phyloP scores from a whole-genome alignment of 108 stramenopile genomes.

The Tribonema minus region DNA sequence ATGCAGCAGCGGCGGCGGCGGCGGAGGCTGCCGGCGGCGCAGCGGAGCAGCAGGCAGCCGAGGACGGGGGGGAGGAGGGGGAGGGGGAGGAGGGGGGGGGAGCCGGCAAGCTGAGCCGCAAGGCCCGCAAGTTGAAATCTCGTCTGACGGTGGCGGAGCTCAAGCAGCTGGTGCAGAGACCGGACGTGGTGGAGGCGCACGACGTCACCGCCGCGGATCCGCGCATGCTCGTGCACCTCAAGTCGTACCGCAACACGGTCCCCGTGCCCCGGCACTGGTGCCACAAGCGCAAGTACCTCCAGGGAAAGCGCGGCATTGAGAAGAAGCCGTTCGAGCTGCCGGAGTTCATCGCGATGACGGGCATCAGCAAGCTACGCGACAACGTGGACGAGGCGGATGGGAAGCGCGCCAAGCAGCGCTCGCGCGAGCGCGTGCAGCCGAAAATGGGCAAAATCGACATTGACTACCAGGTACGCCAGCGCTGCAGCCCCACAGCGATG shows the following conservation, averaged over 20 bases:
- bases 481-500: neutral
- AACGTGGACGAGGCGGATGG: constrained; percentile 75
- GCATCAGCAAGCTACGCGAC: constrained; percentile 84
- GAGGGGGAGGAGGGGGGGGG: constrained; percentile 29
- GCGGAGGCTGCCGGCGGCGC: constrained; percentile 8
- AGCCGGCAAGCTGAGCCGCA: constrained; percentile 64
- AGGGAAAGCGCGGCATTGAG: constrained; percentile 82
- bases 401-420: constrained; percentile 73
- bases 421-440: constrained; percentile 78
- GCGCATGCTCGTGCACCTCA: constrained; percentile 80
- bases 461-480: constrained; percentile 69
- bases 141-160: constrained; percentile 90
- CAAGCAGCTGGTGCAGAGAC: constrained; percentile 68
- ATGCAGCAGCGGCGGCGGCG: constrained; percentile 55
- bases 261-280: constrained; percentile 96
- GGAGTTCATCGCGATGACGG: constrained; percentile 93
- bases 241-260: constrained; percentile 78
- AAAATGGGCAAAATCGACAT: constrained; percentile 89
- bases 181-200: constrained; percentile 88
- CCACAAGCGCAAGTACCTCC: constrained; percentile 94
- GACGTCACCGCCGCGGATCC: constrained; percentile 93
- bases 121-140: constrained; percentile 71
- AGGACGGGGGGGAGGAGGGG: constrained; percentile 48
- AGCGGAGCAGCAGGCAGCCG: constrained; percentile 32
- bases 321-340: constrained; percentile 89